Evolutionary conservation across 768 basidiomycete genomes (phyloP).

Genomic region (Pholiota conissans): DNA sequence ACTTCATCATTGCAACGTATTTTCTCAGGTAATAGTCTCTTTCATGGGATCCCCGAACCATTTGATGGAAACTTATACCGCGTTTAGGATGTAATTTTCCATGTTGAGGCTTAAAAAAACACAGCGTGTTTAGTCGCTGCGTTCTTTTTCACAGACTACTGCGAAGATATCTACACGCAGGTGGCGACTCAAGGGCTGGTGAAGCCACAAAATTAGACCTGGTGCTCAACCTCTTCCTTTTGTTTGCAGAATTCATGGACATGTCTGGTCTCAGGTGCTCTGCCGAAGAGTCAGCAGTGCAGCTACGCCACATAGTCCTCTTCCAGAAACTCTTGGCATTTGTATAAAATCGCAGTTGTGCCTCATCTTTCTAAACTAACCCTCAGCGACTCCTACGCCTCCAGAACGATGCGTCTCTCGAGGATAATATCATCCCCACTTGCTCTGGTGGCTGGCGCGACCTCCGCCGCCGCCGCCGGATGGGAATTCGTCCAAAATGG

Average conservation of each 20-base stretch:
- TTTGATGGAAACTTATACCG: neutral
- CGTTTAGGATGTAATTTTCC: neutral
- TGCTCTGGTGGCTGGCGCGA: neutral
- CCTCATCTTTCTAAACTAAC: neutral
- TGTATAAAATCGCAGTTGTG: neutral
- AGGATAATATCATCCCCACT: neutral
- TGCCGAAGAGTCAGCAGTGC: neutral
- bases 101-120: neutral
- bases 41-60: slow-evolving; percentile 4
- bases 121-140: neutral
- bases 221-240: neutral
- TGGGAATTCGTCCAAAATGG: slow-evolving; percentile 31
- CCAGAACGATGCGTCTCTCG: neutral
- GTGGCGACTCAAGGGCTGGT: neutral
- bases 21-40: slow-evolving; percentile 1
- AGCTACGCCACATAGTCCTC: neutral
- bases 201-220: neutral
- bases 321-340: neutral
- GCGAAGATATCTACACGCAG: neutral
- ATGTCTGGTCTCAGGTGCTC: neutral
- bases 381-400: neutral
- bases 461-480: slow-evolving; percentile 11
- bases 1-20: neutral
- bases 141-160: slow-evolving; percentile 7
- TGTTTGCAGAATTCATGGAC: neutral